These are phyloP conservation scores for Prunus kanzakura DNA, from an alignment of 306 rosid species.

Conservation along the genomic window DNA sequence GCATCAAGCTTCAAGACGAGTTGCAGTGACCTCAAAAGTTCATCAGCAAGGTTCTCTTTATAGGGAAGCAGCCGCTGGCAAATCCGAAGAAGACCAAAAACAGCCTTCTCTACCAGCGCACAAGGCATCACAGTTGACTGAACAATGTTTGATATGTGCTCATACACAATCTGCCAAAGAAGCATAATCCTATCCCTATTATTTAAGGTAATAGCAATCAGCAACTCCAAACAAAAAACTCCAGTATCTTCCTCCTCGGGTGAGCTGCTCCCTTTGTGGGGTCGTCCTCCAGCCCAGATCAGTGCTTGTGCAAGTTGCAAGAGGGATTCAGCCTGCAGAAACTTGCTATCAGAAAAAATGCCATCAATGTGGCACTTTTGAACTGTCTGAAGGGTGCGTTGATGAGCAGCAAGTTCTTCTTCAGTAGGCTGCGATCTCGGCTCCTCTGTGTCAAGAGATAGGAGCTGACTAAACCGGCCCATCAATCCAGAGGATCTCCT, in stretches of 20 bases:
- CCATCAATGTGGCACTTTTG: constrained; percentile 91
- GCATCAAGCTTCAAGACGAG: constrained; percentile 97
- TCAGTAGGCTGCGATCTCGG: constrained; percentile 95
- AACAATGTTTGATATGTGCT: constrained; percentile 84
- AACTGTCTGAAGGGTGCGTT: constrained; percentile 85
- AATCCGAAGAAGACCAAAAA: constrained; percentile 85
- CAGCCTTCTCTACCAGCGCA: constrained; percentile 96
- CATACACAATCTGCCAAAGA: constrained; percentile 95
- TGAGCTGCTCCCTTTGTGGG: constrained; percentile 76
- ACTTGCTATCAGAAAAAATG: constrained; percentile 90
- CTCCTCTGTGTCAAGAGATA: constrained; percentile 95
- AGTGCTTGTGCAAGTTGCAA: constrained; percentile 90
- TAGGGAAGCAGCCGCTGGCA: constrained; percentile 99
- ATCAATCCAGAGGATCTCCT: constrained; percentile 89
- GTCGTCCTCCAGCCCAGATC: constrained; percentile 85
- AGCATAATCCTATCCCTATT: constrained; percentile 92
- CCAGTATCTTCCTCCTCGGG: constrained; percentile 96
- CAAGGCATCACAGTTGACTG: constrained; percentile 95
- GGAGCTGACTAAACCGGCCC: constrained; percentile 95
- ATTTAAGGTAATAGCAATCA: constrained; percentile 89
- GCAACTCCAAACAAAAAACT: constrained; percentile 91
- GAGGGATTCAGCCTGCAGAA: constrained; percentile 90
- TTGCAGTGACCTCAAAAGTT: constrained; percentile 88
- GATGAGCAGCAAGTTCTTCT: constrained; percentile 95
- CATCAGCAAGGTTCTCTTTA: constrained; percentile 93